These are phyloP conservation scores for Huntiella bhutanensis DNA, from an alignment of 2,329 filamentous ascomycete genomes.

Conservation along the genomic window DNA sequence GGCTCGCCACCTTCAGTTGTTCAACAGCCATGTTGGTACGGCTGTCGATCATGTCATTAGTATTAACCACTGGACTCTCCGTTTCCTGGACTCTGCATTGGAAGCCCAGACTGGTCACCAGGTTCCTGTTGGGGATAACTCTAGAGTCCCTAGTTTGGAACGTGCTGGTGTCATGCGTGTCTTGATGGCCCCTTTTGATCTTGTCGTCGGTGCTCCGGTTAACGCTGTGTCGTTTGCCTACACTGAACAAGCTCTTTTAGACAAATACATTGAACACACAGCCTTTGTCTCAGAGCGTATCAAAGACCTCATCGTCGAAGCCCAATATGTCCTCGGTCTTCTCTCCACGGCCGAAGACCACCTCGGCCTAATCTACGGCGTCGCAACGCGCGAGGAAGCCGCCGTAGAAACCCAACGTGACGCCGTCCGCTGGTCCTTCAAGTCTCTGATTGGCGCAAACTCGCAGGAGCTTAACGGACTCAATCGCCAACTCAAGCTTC, in stretches of 20 bases:
- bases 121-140: conserved; percentile 18
- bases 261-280: conserved; percentile 60
- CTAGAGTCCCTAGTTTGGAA: background rate
- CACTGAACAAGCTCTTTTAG: conserved; percentile 40
- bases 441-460: conserved; percentile 59
- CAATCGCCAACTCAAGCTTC: conserved; percentile 41
- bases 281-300: conserved; percentile 52
- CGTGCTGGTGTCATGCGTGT: conserved; percentile 4
- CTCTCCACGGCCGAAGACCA: conserved; percentile 51
- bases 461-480: conserved; percentile 38
- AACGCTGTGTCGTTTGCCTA: conserved; percentile 17
- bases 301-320: conserved; percentile 45
- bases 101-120: conserved; percentile 16
- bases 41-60: conserved; percentile 56
- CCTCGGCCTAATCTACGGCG: conserved; percentile 49
- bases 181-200: conserved; percentile 8
- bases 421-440: conserved; percentile 49
- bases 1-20: conserved; percentile 48
- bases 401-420: conserved; percentile 39
- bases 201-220: conserved; percentile 5
- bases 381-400: conserved; percentile 44
- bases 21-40: conserved; percentile 57
- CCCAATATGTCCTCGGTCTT: conserved; percentile 44
- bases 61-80: conserved; percentile 58
- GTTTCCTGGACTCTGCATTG: conserved; percentile 43